Base-by-base conservation (phyloP, 2,329 filamentous ascomycete species). In the Ceratocystiopsis minuta region DNA sequence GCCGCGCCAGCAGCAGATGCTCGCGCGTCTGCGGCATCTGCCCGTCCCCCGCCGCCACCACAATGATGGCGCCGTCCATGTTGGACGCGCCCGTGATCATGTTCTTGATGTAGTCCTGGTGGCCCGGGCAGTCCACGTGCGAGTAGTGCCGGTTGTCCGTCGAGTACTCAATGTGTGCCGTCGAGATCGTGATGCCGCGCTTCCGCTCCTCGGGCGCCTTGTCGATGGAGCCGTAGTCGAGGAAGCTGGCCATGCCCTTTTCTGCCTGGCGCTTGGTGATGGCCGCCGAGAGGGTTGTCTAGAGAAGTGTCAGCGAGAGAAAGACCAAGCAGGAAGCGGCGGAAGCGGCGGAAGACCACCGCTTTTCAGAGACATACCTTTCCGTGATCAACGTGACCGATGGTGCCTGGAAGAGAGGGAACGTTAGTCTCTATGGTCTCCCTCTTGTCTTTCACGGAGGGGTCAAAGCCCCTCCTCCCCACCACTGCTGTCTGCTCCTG, bases 31-130 rank as follows among this genome's bases (percentile, higher is more conserved):
- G 92, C 56, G 90, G 90, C 90, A 98, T 98, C 70, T 98, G 92
- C 60, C 90, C 90, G 60, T 98, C 90, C 34, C 86, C 94, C 53
- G 90, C 90, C 54, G 92, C 92, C 55, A 98, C 92, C 52, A 98
- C 90, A 56, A 98, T 95, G 60, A 98, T 88, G 56, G 90, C 88
- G 56, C 90, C 90, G 56, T 98, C 90, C 90, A 98, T 98, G 72
- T 86, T 93, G 56, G 92, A 88, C 49, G 90, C 87, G 78, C 90
- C 90, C 52, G 90, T 98, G 64, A 98, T 98, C 90, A 98, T 98
- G 80, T 98, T 98, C 78, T 98, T 98, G 72, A 98, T 96, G 74
- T 98, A 98, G 85, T 98, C 90, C 66, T 90, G 90, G 80, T 98
- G 90, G 66, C 90, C 90, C 45, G 90, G 90, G 67, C 90, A 98